A percentile compares a stretch with the other conserved stretches of the same genome.
phyloP scores from a whole-genome alignment of 768 basidiomycete species.

The Mycena indigotica region DNA sequence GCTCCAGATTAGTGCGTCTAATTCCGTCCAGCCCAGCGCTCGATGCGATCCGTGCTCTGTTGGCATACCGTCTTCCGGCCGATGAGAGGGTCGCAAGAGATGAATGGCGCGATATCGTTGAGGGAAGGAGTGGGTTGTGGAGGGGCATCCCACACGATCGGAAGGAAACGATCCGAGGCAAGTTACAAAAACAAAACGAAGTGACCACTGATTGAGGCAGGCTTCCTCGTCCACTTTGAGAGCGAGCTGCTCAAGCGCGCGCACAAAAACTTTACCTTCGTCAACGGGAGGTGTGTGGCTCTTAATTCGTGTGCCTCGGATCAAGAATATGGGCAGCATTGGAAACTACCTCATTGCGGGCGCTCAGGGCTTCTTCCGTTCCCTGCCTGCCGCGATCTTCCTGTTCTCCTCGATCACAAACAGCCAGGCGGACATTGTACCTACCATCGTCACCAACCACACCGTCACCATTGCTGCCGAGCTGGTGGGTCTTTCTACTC shows the following conservation, averaged over 20 bases:
- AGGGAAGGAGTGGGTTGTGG: conserved; percentile 84
- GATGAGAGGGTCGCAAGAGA: conserved; percentile 77
- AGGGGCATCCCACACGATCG: conserved; percentile 83
- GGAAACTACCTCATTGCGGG: conserved; percentile 93
- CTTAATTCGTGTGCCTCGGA: not conserved
- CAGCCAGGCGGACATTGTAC: conserved; percentile 84
- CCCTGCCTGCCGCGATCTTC: conserved; percentile 91
- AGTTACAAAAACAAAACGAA: conserved; percentile 5
- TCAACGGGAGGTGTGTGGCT: conserved; percentile 71
- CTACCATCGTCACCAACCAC: conserved; percentile 91
- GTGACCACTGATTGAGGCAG: conserved; percentile 39
- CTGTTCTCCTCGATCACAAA: conserved; percentile 90
- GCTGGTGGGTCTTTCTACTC: conserved; percentile 48
- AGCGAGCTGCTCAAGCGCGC: conserved; percentile 84
- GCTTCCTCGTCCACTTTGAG: conserved; percentile 92
- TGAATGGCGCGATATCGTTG: conserved; percentile 92
- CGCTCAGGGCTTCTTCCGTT: conserved; percentile 87
- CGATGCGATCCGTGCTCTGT: conserved; percentile 71
- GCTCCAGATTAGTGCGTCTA: conserved; percentile 85
- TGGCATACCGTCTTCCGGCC: conserved; percentile 79
- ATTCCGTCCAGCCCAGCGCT: conserved; percentile 69
- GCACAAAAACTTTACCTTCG: conserved; percentile 92
- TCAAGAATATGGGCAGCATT: conserved; percentile 56
- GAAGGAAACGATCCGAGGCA: conserved; percentile 90
- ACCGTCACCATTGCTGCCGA: conserved; percentile 95